Evolutionary conservation across 1,139 yeast genomes (phyloP), one percentile per base, ranked within the genome.

Genomic region (Tardiomyces blankii): DNA sequence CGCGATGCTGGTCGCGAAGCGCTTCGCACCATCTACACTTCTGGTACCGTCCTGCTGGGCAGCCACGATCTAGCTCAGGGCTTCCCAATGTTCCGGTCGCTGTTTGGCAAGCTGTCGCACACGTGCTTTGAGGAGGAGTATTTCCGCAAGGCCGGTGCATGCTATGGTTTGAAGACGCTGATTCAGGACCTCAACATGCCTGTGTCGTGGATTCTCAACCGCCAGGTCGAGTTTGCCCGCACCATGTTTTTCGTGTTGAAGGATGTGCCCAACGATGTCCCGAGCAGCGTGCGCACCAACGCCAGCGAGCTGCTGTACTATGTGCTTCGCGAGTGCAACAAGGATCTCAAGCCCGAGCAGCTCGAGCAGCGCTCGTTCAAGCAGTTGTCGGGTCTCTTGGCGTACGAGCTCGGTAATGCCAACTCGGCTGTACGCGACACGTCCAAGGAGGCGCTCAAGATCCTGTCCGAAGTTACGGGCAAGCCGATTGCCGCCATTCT

Each of bases 201-300:
- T 1, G 69, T 78, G 1, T 67, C 72, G 1, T 88, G 95, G 81
- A 79, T 91, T 55, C 74, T 76, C 47, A 74, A 78, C 43, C 75
- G 93, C 39, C 96, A 88, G 60, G 76, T 84, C 54, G 97, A 91
- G 60, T 72, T 91, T 42, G 80, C 87, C 2, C 76, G 95, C 42
- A 88, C 96, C 0, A 75, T 91, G 60, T 80, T 91, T 54, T 93
- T 89, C 64, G 95, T 91, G 2, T 69, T 91, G 49, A 78, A 94
- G 59, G 99, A 93, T 58, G 84, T 94, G 0, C 93, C 96, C 0
- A 75, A 80, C 11, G 94, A 89, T 44, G 93, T 93, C 1, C 96
- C 98, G 0, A 74, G 78, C 46, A 80, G 76, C 52, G 94, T 88
- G 13, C 73, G 87, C 39, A 76, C 73, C 2, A 74, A 79, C 48